Base-by-base conservation (phyloP, 2,329 filamentous ascomycete genomes). In the Phyllosticta capitalensis region DNA sequence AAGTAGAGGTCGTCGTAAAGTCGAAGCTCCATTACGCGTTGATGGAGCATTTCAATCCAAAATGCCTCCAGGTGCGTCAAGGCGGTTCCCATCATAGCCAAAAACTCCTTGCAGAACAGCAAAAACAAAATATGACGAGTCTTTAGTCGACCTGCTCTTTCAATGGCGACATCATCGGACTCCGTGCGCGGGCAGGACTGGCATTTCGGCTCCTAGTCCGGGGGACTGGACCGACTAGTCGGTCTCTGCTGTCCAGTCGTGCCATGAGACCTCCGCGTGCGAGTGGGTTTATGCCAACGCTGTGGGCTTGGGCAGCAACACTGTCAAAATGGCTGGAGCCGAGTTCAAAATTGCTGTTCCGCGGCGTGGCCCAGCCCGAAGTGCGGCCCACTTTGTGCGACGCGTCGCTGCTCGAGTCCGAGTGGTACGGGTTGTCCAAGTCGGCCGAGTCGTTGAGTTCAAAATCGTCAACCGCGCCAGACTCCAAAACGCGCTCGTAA, bases 401-500 rank as follows among this genome's bases (percentile, higher is more conserved):
- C 63, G 80, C 80, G 67, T 88, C 85, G 0, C 84, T 86, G 58
- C 58, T 60, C 17, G 58, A 60, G 33, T 60, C 58, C n/a, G 58
- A 60, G 54, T 56, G 54, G 33, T 60, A 60, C 10, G 58, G 55
- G 22, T 60, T 54, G 24, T 85, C 83, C 9, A 83, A 74, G n/a
- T 83, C 83, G 26, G 81, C 83, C 2, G 83, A 74, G 17, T 84
- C 84, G 26, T 82, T 84, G 1, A 96, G 81, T 69, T 96, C 92
- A 68, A 95, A 92, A 50, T 90, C 87, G 58, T 82, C 74, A 1
- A 75, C 76, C 17, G 38, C 38, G 10, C 76, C 75, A 65, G 92
- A 88, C 74, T 96, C 91, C 56, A 95, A 75, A 2, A 96, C 87
- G 28, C 90, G 85, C 69, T 96, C 92, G 68, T 96, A 96, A 2